Evolutionary conservation across 768 basidiomycete species (phyloP), one percentile per base, ranked within the genome.

Genomic region (Galerina sulciceps): DNA sequence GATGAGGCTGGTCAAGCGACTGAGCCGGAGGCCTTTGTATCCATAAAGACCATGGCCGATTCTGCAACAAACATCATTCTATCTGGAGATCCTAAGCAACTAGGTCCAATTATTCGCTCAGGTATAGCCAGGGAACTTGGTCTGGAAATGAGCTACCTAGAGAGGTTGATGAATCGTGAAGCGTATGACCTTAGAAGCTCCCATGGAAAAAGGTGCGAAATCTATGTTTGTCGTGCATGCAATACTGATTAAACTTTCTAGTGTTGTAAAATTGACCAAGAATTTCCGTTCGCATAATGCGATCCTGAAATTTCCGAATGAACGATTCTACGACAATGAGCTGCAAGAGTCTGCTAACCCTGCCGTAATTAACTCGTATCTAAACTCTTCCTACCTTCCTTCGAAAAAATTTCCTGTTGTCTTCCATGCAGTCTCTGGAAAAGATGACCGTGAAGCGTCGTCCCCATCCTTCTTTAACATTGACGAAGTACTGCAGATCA

Each of bases 391-490:
- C 0, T 76, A 79, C 35, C 71, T 86, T 2, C 78, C 78, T 0
- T 72, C 69, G 2, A 75, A 72, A 38, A 74, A 76, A 1, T 89
- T 88, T 69, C 87, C 89, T 0, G 71, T 90, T 41, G 70, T 89
- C 1, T 88, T 90, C 70, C 84, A 89, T 66, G 77, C 81, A 2
- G 73, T 88, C 11, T 64, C 73, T 14, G 88, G 89, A 15, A 82
- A 82, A 62, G 87, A 90, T 63, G 80, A 82, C 22, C 80, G 87
- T n/a, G 88, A 90, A 65, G 80, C 82, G 2, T 78, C 81, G 0
- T 89, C 88, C 0, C 89, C 88, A 1, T 89, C 87, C 0, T 89
- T 87, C 69, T 90, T 89, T 76, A 90, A 90, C 57, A 79, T 84
- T 37, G 79, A 84, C 26, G 88, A 90, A 62, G 78, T 76, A 0